phyloP scores from a whole-genome alignment of 1,139 yeast genomes.

The Torulaspora globosa region DNA sequence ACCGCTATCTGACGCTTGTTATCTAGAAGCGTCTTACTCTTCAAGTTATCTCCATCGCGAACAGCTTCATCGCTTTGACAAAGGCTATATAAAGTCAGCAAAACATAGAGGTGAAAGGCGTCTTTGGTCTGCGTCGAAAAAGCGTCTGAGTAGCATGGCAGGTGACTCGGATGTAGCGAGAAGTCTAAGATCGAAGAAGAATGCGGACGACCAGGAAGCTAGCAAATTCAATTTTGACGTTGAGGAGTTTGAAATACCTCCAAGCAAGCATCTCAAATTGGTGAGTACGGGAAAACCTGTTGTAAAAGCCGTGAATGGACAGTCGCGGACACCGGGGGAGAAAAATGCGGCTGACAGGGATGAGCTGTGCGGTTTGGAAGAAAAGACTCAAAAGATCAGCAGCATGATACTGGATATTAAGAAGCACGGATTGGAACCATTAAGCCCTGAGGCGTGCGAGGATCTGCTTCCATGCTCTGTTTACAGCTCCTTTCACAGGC shows the following conservation, averaged over 20 bases:
- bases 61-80: not conserved
- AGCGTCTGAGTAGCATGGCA: constrained; percentile 7
- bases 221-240: constrained; percentile 32
- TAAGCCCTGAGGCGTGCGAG: not conserved
- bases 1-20: no score
- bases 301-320: not conserved
- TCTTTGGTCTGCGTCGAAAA: not conserved
- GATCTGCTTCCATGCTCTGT: constrained; percentile 46
- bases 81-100: not conserved
- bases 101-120: not conserved
- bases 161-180: constrained; percentile 14
- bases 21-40: not conserved
- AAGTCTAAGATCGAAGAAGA: constrained; percentile 21
- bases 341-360: not conserved
- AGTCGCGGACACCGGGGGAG: not conserved
- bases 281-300: constrained; percentile 14
- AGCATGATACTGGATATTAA: constrained; percentile 25
- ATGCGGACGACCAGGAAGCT: constrained; percentile 13
- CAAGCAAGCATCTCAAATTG: constrained; percentile 15
- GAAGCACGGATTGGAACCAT: constrained; percentile 7
- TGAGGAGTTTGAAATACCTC: constrained; percentile 27
- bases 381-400: constrained; percentile 19
- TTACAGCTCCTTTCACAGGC: constrained; percentile 51
- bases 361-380: constrained; percentile 10
- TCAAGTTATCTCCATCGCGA: not conserved